Conservation (phyloP, 192 early-diverging fungal species). For the Backusella tarrabulga region DNA sequence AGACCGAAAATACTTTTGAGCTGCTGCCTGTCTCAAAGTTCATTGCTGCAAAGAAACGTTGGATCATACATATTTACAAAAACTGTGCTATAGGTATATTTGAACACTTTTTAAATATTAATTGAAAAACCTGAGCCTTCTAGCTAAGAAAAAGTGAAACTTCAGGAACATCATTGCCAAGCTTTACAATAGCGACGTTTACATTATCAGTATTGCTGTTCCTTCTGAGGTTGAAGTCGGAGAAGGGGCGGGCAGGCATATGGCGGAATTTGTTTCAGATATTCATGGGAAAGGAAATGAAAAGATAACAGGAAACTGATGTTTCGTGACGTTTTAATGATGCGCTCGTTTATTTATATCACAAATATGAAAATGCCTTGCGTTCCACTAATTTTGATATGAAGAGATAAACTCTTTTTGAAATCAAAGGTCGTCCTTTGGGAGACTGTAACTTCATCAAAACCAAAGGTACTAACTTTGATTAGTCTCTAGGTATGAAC, state of each 20-base stretch:
- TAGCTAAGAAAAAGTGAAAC: not conserved
- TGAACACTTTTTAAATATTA: not conserved
- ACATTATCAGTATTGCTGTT: not conserved
- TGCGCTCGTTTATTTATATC: not conserved
- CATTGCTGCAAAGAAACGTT: not conserved
- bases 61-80: not conserved
- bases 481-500: slow-evolving; percentile 62
- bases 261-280: slow-evolving; percentile 4
- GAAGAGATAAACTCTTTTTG: not conserved
- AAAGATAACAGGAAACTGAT: not conserved
- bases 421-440: not conserved
- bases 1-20: not conserved
- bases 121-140: not conserved
- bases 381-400: not conserved
- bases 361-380: not conserved
- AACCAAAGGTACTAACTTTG: not conserved
- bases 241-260: slow-evolving; percentile 83
- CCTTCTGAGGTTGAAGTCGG: slow-evolving; percentile 89
- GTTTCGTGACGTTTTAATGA: slow-evolving; percentile 1
- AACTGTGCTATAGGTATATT: not conserved
- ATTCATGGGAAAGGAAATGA: not conserved
- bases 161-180: not conserved
- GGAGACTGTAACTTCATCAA: not conserved
- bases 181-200: not conserved
- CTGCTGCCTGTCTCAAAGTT: not conserved